Evolutionary conservation across 1,284 basidiomycete species (phyloP), one percentile per base, ranked within the genome.

Genomic region (Rhodotorula sp.): DNA sequence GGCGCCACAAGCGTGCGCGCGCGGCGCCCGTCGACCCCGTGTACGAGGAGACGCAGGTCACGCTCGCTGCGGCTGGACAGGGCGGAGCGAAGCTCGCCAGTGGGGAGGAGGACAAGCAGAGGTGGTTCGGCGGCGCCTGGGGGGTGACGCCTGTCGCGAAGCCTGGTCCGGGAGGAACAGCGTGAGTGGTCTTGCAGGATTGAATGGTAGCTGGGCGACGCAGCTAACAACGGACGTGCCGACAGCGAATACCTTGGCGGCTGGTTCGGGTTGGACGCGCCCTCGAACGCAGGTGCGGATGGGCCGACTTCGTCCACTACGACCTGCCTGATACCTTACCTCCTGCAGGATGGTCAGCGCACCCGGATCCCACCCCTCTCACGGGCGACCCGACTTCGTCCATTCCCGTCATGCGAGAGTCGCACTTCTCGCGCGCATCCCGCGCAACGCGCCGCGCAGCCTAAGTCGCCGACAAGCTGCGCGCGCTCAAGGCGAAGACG

Each of bases 191-290:
- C 14, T 25, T 19, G 27, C 21, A 3, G 13, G 34, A 34, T 34
- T 2, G 34, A 3, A 2, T 34, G 34, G 5, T 5, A 34, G 34
- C 34, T 3, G 4, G 1, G 4, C 8, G 45, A 27, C 17, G 19
- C 7, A 16, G 17, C 50, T 48, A n/a, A 56, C 16, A 21, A 0
- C 27, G 7, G 2, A 7, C 23, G 9, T 42, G 3, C 46, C 9
- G 4, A 14, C 42, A 70, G 68, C 50, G 66, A 65, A 7, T 75
- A 70, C 61, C 21, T 75, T 13, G 53, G 55, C 27, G 74, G 74
- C 5, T 75, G 74, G 74, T 75, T 72, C 54, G 71, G 66, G 0
- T 64, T 75, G 19, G 74, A 73, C 45, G 52, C 54, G 2, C 63
- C 72, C 0, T 46, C 55, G 0, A 13, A 13, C 1, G 52, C 69